Conservation (phyloP, 768 basidiomycete species). For the Hysterangium stoloniferum region DNA sequence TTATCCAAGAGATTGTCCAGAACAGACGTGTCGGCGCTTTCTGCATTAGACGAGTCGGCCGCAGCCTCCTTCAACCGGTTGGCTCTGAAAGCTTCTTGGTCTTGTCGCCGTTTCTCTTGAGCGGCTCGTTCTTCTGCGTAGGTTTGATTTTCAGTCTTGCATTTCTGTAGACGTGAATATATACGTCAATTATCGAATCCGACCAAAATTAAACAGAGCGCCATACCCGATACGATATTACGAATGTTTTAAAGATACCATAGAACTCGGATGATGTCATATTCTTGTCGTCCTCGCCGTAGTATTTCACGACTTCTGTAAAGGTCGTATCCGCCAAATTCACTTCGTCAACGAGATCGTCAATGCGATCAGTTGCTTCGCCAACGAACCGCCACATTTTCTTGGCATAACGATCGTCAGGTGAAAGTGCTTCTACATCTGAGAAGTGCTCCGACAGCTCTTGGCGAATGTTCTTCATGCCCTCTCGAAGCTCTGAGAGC, state of each 20-base stretch:
- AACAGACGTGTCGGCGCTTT: slow-evolving; percentile 46
- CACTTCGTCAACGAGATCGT: slow-evolving; percentile 81
- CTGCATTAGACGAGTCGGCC: slow-evolving; percentile 24
- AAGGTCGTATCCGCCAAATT: slow-evolving; percentile 79
- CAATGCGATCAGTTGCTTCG: slow-evolving; percentile 64
- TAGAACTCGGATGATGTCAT: slow-evolving; percentile 90
- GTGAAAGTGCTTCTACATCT: slow-evolving; percentile 42
- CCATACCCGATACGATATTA: slow-evolving; percentile 81
- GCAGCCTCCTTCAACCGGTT: slow-evolving; percentile 38
- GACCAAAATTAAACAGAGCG: background rate
- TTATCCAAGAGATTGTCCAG: slow-evolving; percentile 68
- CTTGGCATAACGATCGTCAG: slow-evolving; percentile 69
- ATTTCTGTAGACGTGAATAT: slow-evolving; percentile 53
- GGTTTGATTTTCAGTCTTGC: slow-evolving; percentile 70
- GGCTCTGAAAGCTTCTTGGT: slow-evolving; percentile 54
- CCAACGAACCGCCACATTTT: slow-evolving; percentile 91
- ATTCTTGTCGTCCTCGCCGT: slow-evolving; percentile 87
- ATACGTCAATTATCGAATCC: background rate
- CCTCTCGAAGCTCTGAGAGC: slow-evolving; percentile 61
- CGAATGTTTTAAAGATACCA: slow-evolving; percentile 94
- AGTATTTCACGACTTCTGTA: slow-evolving; percentile 80
- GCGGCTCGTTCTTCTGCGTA: slow-evolving; percentile 64
- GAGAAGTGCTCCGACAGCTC: slow-evolving; percentile 77
- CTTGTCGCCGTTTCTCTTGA: slow-evolving; percentile 59
- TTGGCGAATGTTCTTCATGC: slow-evolving; percentile 70